These are phyloP conservation scores for Maudiozyma saulgeensis DNA, from an alignment of 805 yeast species.

Conservation along the genomic window DNA sequence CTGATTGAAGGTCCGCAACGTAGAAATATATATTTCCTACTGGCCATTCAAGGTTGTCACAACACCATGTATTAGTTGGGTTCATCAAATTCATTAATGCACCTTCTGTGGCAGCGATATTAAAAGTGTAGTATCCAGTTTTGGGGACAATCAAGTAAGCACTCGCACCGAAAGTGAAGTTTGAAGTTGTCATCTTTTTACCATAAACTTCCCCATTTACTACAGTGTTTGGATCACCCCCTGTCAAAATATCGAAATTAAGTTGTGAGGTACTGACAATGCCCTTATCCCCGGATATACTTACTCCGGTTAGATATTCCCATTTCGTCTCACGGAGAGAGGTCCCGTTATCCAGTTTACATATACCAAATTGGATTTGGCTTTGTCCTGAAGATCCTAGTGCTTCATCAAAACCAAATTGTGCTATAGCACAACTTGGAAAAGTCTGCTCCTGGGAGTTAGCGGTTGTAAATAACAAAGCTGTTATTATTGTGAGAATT, in stretches of 20 bases:
- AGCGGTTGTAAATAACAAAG: not conserved
- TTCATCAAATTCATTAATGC: not conserved
- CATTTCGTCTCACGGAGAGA: not conserved
- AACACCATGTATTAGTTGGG: not conserved
- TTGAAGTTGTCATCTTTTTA: not conserved
- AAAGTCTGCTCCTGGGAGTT: not conserved
- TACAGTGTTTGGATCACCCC: not conserved
- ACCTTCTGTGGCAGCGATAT: not conserved
- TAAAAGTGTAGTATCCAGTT: not conserved
- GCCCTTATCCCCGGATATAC: not conserved
- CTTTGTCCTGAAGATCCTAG: not conserved
- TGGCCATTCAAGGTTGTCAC: not conserved
- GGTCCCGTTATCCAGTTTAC: not conserved
- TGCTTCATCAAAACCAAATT: not conserved
- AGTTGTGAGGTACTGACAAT: not conserved
- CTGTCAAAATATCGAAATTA: not conserved
- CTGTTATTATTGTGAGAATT: not conserved
- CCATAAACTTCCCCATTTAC: not conserved
- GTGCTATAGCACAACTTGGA: not conserved
- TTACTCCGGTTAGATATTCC: not conserved
- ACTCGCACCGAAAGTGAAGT: not conserved
- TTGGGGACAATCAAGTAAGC: not conserved
- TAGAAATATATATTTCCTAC: not conserved
- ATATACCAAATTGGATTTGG: not conserved
- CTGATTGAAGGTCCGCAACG: not conserved